Conservation (phyloP, 148 eudicot species). For the Rhododendron kiyosumense region DNA sequence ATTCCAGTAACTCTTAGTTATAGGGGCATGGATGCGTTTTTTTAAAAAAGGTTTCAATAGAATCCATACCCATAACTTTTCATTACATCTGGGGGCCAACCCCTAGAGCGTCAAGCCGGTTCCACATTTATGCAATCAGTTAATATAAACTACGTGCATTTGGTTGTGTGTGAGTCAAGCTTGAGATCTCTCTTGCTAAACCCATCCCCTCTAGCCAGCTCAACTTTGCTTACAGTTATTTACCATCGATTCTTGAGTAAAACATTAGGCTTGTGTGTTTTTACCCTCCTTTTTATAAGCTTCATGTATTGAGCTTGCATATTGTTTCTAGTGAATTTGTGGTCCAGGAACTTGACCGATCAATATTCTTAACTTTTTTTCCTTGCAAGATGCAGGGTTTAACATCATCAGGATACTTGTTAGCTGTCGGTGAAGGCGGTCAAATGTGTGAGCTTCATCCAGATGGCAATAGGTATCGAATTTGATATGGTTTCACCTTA, state of each 20-base stretch:
- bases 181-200: not conserved
- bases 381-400: slow-evolving; percentile 46
- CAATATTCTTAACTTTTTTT: not conserved
- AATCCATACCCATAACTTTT: not conserved
- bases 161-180: not conserved
- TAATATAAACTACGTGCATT: not conserved
- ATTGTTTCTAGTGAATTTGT: not conserved
- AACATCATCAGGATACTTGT: slow-evolving; percentile 69
- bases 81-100: not conserved
- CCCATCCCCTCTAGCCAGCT: not conserved
- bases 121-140: not conserved
- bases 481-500: not conserved
- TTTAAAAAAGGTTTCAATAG: not conserved
- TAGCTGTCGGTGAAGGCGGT: slow-evolving; percentile 60
- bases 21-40: not conserved
- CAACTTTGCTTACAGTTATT: not conserved
- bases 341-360: not conserved
- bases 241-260: not conserved
- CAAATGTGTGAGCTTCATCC: slow-evolving; percentile 89
- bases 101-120: not conserved
- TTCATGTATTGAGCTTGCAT: not conserved
- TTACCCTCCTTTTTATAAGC: not conserved
- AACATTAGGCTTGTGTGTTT: not conserved
- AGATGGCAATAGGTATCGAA: slow-evolving; percentile 79
- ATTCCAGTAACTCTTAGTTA: not conserved